Evolutionary conservation across 495 filamentous ascomycete species (phyloP).

Genomic region (Xylaria palmicola): DNA sequence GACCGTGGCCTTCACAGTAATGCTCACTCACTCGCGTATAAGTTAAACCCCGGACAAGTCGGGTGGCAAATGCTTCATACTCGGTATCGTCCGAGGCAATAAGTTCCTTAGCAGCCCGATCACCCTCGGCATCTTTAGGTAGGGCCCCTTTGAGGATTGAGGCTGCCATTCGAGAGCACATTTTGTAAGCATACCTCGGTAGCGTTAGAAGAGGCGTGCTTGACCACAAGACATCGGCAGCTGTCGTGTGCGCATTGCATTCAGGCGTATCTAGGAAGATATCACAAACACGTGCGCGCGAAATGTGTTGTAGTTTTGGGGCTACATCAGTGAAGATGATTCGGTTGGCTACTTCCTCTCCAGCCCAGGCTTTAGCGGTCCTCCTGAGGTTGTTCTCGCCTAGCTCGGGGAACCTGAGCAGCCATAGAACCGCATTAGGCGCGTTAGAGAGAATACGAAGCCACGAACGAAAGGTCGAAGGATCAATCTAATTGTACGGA

Average conservation of each 20-base stretch:
- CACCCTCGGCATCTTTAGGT: slow-evolving; percentile 65
- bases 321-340: slow-evolving; percentile 97
- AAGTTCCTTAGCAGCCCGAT: slow-evolving; percentile 68
- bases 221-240: slow-evolving; percentile 94
- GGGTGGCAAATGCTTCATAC: slow-evolving; percentile 80
- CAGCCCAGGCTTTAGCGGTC: slow-evolving; percentile 81
- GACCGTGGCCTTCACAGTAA: slow-evolving; percentile 59
- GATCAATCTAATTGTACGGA: slow-evolving; percentile 72
- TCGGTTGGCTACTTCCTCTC: slow-evolving; percentile 80
- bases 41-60: slow-evolving; percentile 63
- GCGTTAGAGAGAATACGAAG: slow-evolving; percentile 85
- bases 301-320: slow-evolving; percentile 91
- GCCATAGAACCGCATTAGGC: slow-evolving; percentile 90
- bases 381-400: slow-evolving; percentile 82
- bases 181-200: slow-evolving; percentile 96
- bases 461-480: slow-evolving; percentile 95
- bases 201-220: slow-evolving; percentile 90
- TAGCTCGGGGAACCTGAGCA: slow-evolving; percentile 92
- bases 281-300: slow-evolving; percentile 86
- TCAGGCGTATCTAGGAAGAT: slow-evolving; percentile 97
- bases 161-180: slow-evolving; percentile 97
- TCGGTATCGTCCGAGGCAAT: slow-evolving; percentile 73
- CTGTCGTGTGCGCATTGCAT: slow-evolving; percentile 97
- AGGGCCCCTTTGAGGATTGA: slow-evolving; percentile 89
- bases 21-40: slow-evolving; percentile 53